Base-by-base conservation (phyloP, 1,284 basidiomycete species). In the Inonotus obliquus region DNA sequence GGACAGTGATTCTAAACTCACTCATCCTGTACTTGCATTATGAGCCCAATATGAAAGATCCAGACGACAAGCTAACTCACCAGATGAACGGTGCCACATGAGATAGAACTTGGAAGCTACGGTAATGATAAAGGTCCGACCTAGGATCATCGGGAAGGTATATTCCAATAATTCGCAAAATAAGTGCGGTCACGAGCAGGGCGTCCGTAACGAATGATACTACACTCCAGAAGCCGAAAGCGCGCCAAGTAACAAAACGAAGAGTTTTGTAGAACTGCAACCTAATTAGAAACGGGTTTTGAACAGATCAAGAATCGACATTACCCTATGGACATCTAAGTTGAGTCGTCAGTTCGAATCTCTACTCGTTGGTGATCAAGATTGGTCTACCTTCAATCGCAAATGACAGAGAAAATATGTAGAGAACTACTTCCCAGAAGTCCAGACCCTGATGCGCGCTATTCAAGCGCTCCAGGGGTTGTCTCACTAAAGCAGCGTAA, bases 21-120 rank as follows among this genome's bases (percentile, higher is more conserved):
- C 89, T 93, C 83, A 92, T 92, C 92, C 88, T 91, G 58, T 11
- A 64, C 38, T 23, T 9, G 32, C 9, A 54, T 56, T 56, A 37
- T 37, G 62, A 44, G 4, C 17, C 21, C 56, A 21, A 27, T 49
- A 35, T 44, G 32, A 56, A 7, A 4, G 5, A 32, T 21, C 25
- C 14, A 59, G 32, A 29, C 21, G 10, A 52, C 48, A 10, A n/a
- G 25, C 29, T 32, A 41, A 73, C 85, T 64, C 66, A 91, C 89
- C 93, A 96, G 54, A 95, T 89, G 45, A 95, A 80, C 0, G 93
- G 94, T 1, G 92, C 84, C 4, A 89, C 92, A 70, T 89, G 93
- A 76, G 91, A 92, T 37, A 96, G 75, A 21, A 92, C 81, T 70
- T 94, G 93, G 76, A 96, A 96, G 71, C 92, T 94, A 63, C 74